These are phyloP conservation scores for Aspergillus floridensis DNA, from an alignment of 2,329 filamentous ascomycete genomes.

Conservation along the genomic window DNA sequence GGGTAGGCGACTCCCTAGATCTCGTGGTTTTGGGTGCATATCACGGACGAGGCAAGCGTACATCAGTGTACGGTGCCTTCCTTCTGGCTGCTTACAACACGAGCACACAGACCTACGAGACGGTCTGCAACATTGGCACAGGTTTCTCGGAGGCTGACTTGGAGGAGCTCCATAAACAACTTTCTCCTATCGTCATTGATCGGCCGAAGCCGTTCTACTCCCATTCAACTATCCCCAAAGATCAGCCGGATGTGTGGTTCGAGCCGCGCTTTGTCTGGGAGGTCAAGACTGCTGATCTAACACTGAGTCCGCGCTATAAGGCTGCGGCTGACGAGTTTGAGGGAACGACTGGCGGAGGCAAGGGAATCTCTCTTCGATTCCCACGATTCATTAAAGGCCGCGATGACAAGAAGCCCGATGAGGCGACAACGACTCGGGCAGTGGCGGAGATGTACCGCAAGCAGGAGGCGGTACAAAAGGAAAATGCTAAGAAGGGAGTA, in stretches of 20 bases:
- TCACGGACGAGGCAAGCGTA: slow-evolving; percentile 90
- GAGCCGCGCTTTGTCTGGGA: slow-evolving; percentile 95
- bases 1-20: slow-evolving; percentile 92
- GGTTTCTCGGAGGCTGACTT: slow-evolving; percentile 94
- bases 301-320: slow-evolving; percentile 86
- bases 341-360: slow-evolving; percentile 65
- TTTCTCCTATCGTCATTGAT: slow-evolving; percentile 78
- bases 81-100: slow-evolving; percentile 91
- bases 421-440: slow-evolving; percentile 78
- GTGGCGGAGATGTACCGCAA: slow-evolving; percentile 96
- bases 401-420: slow-evolving; percentile 93
- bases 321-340: slow-evolving; percentile 80
- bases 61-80: slow-evolving; percentile 93
- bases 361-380: slow-evolving; percentile 85
- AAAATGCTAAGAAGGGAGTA: slow-evolving; percentile 78
- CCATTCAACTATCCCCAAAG: slow-evolving; percentile 78
- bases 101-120: slow-evolving; percentile 78
- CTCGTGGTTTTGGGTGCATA: slow-evolving; percentile 95
- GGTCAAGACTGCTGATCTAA: slow-evolving; percentile 93
- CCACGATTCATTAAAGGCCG: slow-evolving; percentile 87
- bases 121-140: slow-evolving; percentile 96
- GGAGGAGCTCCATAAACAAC: slow-evolving; percentile 75
- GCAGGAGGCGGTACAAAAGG: slow-evolving; percentile 87
- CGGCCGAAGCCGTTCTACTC: slow-evolving; percentile 91
- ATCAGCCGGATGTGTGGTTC: slow-evolving; percentile 98